Base-by-base conservation (phyloP, 2,329 filamentous ascomycete genomes). In the Colletotrichum godetiae region DNA sequence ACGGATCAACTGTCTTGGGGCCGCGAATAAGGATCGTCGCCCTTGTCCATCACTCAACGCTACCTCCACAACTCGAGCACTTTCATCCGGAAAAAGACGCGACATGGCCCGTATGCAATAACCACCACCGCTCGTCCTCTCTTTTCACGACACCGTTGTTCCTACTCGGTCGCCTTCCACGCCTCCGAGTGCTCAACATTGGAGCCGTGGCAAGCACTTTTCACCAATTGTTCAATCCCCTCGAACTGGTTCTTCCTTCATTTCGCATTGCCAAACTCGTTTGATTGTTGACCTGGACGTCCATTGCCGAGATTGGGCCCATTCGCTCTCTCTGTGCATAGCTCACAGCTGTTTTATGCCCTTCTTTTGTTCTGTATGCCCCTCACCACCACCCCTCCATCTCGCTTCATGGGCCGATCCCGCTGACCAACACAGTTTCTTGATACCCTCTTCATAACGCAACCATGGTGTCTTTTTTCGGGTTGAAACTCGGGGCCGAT, bases 381-480 rank as follows among this genome's bases (percentile, higher is more conserved):
- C 67, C 67, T 70, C 67, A 29, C 29, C 55, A 33, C n/a, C 27
- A 57, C 67, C 70, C 70, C 68, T 67, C 58, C 42, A 59, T 24
- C 29, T 27, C 15, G 37, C 63, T 62, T 57, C 35, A 15, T 27
- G 19, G 35, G 24, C 27, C 29, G 22, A 52, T 22, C 22, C 58
- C 33, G 58, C 60, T 73, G 56, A 73, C 60, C 31, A 49, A 19
- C 10, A 12, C 56, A 74, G 68, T 27, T 27, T 72, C 29, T 62
- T 61, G 57, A 74, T 68, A 73, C 58, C 53, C 31, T 72, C 29
- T 35, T 49, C 42, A n/a, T 33, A 31, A 57, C 69, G 62, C 69
- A 33, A 80, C 19, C 59, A 90, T 91, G 89, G 89, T 90, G 27
- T 90, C 89, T 2, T 89, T 91, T 75, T 90, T 90, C 75, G 88